Conservation (phyloP, 495 filamentous ascomycete species). For the Penicillium malachiteum region DNA sequence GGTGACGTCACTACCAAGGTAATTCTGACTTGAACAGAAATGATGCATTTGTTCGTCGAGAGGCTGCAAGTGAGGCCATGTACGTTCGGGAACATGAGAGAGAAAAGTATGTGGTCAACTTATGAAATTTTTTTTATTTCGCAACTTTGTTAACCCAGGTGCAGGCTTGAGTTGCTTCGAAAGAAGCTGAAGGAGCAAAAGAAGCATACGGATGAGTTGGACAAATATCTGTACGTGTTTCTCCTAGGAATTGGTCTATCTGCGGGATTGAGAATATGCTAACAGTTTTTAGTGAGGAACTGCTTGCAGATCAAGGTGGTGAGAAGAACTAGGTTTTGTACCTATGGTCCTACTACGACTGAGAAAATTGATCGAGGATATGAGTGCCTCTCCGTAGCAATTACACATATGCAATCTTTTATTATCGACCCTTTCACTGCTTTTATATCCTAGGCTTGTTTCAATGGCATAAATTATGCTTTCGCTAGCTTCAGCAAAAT, state of each 20-base stretch:
- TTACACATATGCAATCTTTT: no score
- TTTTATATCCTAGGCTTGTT: background rate
- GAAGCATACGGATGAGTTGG: conserved; percentile 72
- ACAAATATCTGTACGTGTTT: conserved; percentile 69
- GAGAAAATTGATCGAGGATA: background rate
- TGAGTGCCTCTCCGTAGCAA: no score
- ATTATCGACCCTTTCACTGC: no score
- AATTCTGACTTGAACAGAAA: conserved; percentile 38
- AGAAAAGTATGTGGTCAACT: conserved; percentile 56
- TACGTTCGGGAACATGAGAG: conserved; percentile 74
- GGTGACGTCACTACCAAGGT: conserved; percentile 27
- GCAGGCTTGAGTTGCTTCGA: conserved; percentile 58
- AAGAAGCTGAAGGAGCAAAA: conserved; percentile 73
- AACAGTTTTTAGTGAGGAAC: conserved; percentile 55
- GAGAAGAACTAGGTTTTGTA: conserved; percentile 63
- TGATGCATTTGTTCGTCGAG: conserved; percentile 82
- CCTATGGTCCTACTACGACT: background rate
- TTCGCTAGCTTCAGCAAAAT: background rate
- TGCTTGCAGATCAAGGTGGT: conserved; percentile 63
- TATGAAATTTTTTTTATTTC: background rate
- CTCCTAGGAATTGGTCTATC: background rate
- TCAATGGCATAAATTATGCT: background rate
- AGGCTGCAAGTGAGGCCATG: conserved; percentile 75
- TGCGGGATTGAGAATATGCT: background rate
- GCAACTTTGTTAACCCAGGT: background rate